Conservation (phyloP, 345 rosid genomes). For the Theobroma cacao region DNA sequence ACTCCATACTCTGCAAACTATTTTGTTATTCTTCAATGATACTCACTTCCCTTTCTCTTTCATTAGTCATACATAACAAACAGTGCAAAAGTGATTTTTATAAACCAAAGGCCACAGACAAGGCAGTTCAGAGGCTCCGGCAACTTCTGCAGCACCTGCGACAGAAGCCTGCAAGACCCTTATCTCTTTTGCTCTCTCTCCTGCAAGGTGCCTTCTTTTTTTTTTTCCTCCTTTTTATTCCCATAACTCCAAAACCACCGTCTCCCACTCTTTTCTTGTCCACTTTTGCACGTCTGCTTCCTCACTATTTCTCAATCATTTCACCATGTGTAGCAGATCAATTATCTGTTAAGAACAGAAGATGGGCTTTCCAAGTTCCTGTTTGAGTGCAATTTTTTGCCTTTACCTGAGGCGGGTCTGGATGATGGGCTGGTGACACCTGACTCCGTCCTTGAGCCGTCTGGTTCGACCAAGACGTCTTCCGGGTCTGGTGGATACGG, state of each 20-base stretch:
- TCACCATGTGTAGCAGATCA: too few relatives aligned
- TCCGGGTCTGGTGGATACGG: constrained; percentile 56
- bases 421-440: constrained; percentile 57
- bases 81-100: constrained; percentile 77
- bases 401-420: constrained; percentile 48
- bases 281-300: too few relatives aligned
- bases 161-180: constrained; percentile 67
- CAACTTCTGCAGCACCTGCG: constrained; percentile 64
- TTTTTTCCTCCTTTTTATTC: background rate
- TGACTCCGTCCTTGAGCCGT: constrained; percentile 59
- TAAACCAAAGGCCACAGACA: constrained; percentile 73
- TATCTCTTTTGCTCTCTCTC: constrained; percentile 77
- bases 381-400: constrained; percentile 58
- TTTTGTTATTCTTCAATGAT: background rate
- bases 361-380: constrained; percentile 65
- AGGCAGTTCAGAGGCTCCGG: constrained; percentile 67
- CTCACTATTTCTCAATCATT: too few relatives aligned
- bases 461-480: constrained; percentile 52
- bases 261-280: background rate
- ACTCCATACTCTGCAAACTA: too few relatives aligned
- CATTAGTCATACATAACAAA: constrained; percentile 74
- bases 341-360: constrained; percentile 46
- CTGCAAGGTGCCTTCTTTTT: constrained; percentile 62
- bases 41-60: background rate
- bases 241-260: background rate